Evolutionary conservation across 805 yeast genomes (phyloP).

Genomic region (Cyberlindnera sargentensis): DNA sequence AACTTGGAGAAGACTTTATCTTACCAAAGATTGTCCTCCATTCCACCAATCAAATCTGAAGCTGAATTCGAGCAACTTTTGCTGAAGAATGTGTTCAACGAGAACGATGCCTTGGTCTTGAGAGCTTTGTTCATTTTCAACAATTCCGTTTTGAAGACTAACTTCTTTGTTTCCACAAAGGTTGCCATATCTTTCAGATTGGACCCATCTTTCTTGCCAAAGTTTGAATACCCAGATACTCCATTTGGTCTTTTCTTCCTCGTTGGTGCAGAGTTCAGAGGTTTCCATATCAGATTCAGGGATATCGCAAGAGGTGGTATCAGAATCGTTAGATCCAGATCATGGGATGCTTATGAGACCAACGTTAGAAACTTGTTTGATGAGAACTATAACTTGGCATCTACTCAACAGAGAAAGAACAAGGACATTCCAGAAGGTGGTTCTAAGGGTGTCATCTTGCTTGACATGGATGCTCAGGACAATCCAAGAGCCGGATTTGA

Average conservation of each 20-base stretch:
- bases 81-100: conserved; percentile 61
- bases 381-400: conserved; percentile 92
- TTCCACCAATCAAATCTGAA: conserved; percentile 67
- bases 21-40: conserved; percentile 76
- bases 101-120: conserved; percentile 73
- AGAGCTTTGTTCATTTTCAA: conserved; percentile 80
- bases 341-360: conserved; percentile 74
- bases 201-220: conserved; percentile 79
- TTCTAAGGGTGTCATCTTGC: conserved; percentile 90
- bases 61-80: conserved; percentile 67
- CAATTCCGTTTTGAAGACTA: conserved; percentile 83
- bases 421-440: conserved; percentile 99
- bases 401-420: conserved; percentile 93
- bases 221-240: conserved; percentile 81
- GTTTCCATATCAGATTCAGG: conserved; percentile 94
- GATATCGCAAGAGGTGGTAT: conserved; percentile 99
- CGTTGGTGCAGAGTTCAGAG: conserved; percentile 95
- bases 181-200: conserved; percentile 92
- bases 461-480: conserved; percentile 64
- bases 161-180: conserved; percentile 88
- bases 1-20: conserved; percentile 73
- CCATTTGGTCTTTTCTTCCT: conserved; percentile 94
- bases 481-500: conserved; percentile 80
- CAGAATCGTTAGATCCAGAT: conserved; percentile 84
- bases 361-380: conserved; percentile 88